Percentiles rank a stretch among this genome's conserved stretches.
Evolutionary conservation across 177 flowering plant genomes (phyloP).

Genomic region (Tripterygium wilfordii): DNA sequence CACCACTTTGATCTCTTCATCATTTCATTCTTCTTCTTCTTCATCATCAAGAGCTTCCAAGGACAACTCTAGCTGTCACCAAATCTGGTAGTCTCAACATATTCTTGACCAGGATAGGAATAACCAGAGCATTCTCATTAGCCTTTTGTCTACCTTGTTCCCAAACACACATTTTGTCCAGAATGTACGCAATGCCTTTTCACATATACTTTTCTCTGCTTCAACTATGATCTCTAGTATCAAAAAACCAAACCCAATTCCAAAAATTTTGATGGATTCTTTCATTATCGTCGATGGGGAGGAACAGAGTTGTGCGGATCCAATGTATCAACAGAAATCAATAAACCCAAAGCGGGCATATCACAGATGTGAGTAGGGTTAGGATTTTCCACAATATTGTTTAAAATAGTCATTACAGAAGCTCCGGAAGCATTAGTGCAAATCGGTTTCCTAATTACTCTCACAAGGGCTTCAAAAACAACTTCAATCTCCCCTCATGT

Average conservation of each 20-base stretch:
- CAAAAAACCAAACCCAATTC: slow-evolving; percentile 42
- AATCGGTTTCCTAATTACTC: slow-evolving; percentile 40
- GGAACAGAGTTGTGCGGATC: slow-evolving; percentile 34
- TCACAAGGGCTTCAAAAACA: slow-evolving; percentile 25
- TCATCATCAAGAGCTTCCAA: slow-evolving; percentile 39
- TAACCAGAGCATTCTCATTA: slow-evolving; percentile 32
- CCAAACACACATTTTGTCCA: slow-evolving; percentile 33
- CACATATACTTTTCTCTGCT: slow-evolving; percentile 42
- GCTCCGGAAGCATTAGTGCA: slow-evolving; percentile 44
- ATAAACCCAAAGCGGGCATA: too few relatives aligned
- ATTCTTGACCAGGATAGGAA: slow-evolving; percentile 66
- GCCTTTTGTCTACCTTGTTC: slow-evolving; percentile 37
- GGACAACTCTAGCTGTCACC: slow-evolving; percentile 53
- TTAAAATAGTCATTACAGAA: slow-evolving; percentile 29
- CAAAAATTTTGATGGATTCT: slow-evolving; percentile 17
- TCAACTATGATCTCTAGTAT: slow-evolving; percentile 46
- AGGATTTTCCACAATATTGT: too few relatives aligned
- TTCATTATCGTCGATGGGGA: slow-evolving; percentile 12
- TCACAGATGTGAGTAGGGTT: too few relatives aligned
- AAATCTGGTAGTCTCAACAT: slow-evolving; percentile 45
- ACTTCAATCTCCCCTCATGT: slow-evolving; percentile 26
- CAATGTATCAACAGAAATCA: too few relatives aligned
- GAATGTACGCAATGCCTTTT: slow-evolving; percentile 51
- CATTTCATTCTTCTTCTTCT: background rate
- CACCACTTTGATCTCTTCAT: background rate